These are phyloP conservation scores for Priceomyces castillae DNA, from an alignment of 805 yeast species.

Conservation along the genomic window DNA sequence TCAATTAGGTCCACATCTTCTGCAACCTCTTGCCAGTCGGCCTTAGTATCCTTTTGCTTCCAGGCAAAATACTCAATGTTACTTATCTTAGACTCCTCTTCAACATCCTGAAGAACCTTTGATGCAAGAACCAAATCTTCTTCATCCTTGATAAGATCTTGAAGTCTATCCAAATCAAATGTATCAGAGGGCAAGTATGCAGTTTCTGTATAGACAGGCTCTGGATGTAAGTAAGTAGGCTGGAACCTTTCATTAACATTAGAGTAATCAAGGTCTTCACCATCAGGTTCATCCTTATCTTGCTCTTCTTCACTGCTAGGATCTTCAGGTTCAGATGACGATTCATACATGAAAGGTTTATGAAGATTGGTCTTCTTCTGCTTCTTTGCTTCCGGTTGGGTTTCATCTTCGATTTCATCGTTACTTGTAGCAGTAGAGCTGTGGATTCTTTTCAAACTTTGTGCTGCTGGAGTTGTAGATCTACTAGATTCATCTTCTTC, in stretches of 20 bases:
- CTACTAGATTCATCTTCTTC: conserved; percentile 38
- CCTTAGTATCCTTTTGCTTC: conserved; percentile 43
- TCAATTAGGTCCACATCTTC: conserved; percentile 30
- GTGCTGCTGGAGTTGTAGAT: conserved; percentile 33
- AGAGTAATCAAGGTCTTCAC: conserved; percentile 25
- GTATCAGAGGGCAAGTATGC: conserved; percentile 20
- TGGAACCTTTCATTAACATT: conserved; percentile 37
- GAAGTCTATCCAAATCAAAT: conserved; percentile 49
- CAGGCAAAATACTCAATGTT: conserved; percentile 65
- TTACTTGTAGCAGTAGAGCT: conserved; percentile 26
- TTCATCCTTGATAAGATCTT: conserved; percentile 59
- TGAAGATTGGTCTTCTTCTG: conserved; percentile 23
- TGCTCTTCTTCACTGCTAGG: conserved; percentile 22
- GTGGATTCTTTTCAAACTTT: conserved; percentile 27
- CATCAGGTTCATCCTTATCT: conserved; percentile 24
- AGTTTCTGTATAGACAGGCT: conserved; percentile 51
- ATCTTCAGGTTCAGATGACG: conserved; percentile 30
- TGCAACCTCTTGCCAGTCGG: conserved; percentile 17
- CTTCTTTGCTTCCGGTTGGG: conserved; percentile 18
- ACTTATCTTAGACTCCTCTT: conserved; percentile 20
- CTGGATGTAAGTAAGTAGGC: conserved; percentile 53
- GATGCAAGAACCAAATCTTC: conserved; percentile 65
- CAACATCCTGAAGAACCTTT: conserved; percentile 34
- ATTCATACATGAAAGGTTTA: conserved; percentile 33
- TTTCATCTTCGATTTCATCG: conserved; percentile 13